phyloP scores from a whole-genome alignment of 2,329 filamentous ascomycete species.

The Chalaropsis thielavioides region DNA sequence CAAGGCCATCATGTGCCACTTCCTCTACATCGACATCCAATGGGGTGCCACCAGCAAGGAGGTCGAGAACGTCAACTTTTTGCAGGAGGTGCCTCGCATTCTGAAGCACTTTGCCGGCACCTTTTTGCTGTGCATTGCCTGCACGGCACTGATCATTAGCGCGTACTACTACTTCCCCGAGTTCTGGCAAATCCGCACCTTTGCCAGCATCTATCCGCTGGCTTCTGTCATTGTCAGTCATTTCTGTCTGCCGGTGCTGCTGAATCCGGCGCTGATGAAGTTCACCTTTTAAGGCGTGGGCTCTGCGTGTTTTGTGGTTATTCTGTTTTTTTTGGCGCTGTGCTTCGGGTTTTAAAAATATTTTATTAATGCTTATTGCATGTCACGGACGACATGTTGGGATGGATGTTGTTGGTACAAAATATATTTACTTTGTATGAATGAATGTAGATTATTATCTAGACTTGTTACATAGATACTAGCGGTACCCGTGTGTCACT shows the following conservation, averaged over 20 bases:
- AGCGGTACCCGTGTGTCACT: no score
- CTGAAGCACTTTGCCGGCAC: constrained; percentile 39
- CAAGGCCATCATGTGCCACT: constrained; percentile 29
- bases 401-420: neutral
- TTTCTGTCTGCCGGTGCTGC: constrained; percentile 42
- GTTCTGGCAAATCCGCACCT: constrained; percentile 41
- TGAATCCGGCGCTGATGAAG: constrained; percentile 49
- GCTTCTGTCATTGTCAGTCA: constrained; percentile 37
- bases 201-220: constrained; percentile 47
- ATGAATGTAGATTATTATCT: no score
- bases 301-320: neutral
- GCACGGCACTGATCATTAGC: constrained; percentile 34
- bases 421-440: neutral
- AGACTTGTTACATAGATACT: no score
- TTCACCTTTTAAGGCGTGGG: constrained; percentile 17
- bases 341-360: neutral
- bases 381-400: neutral
- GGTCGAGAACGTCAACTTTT: constrained; percentile 41
- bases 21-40: constrained; percentile 31
- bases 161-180: constrained; percentile 32
- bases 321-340: neutral
- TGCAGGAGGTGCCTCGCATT: constrained; percentile 40
- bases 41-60: constrained; percentile 47
- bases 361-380: neutral
- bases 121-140: constrained; percentile 35